A percentile compares a stretch with the other conserved stretches of the same genome.
These are phyloP conservation scores for Yamadazyma sp. DNA, from an alignment of 1,139 yeast genomes.

Conservation along the genomic window DNA sequence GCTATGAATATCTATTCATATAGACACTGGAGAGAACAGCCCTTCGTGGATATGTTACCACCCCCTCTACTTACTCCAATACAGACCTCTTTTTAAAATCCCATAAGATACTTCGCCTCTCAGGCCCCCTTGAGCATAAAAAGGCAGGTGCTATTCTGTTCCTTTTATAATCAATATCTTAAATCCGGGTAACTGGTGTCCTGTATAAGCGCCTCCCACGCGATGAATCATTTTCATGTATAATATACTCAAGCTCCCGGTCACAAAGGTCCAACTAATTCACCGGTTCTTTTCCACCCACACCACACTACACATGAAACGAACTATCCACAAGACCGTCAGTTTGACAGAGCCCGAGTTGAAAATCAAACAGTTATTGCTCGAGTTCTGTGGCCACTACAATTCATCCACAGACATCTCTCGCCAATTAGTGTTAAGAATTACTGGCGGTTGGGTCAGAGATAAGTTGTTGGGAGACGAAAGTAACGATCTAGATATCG, in stretches of 20 bases:
- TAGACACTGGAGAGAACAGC: too few relatives aligned
- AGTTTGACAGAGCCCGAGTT: slow-evolving; percentile 47
- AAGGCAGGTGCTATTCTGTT: too few relatives aligned
- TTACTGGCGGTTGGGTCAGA: slow-evolving; percentile 99
- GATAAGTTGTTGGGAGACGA: slow-evolving; percentile 81
- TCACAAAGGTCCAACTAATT: not conserved
- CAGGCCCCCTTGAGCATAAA: too few relatives aligned
- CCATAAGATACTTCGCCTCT: too few relatives aligned
- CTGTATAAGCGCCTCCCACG: not conserved
- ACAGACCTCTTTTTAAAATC: too few relatives aligned
- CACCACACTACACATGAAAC: slow-evolving; percentile 17
- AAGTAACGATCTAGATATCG: slow-evolving; percentile 89
- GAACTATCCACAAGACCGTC: slow-evolving; percentile 24
- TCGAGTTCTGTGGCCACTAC: slow-evolving; percentile 41
- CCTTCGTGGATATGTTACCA: too few relatives aligned
- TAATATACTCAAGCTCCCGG: slow-evolving; percentile 5
- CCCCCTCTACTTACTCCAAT: too few relatives aligned
- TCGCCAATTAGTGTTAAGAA: slow-evolving; percentile 53
- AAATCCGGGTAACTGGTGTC: too few relatives aligned
- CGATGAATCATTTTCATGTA: slow-evolving; percentile 4
- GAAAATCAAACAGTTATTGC: slow-evolving; percentile 46
- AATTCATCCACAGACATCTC: slow-evolving; percentile 20
- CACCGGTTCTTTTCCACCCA: not conserved
- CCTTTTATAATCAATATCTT: too few relatives aligned
- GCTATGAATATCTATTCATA: too few relatives aligned